Percentiles rank a stretch among this genome's conserved stretches.
Evolutionary conservation across 106 monocot species (phyloP).

Genomic region (Acorus calamus): DNA sequence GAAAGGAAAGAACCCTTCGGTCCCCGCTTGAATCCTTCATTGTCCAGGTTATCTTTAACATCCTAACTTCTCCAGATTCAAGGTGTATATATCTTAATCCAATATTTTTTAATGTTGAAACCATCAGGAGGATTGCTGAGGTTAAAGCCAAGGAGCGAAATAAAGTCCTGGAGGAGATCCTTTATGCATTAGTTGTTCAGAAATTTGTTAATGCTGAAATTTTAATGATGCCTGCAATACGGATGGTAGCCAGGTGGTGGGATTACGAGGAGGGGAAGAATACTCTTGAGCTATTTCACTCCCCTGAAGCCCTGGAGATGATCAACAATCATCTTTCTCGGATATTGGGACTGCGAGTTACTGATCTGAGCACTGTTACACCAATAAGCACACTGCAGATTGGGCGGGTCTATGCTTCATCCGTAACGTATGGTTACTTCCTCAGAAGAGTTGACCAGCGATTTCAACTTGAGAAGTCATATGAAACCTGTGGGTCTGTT

Average conservation of each 20-base stretch:
- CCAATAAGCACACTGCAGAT: conserved; percentile 71
- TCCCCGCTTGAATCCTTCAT: conserved; percentile 47
- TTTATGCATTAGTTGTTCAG: conserved; percentile 74
- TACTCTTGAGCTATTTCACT: conserved; percentile 57
- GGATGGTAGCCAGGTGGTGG: conserved; percentile 2
- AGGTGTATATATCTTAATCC: too few species aligned
- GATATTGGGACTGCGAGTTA: conserved; percentile 51
- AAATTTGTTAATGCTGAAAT: conserved; percentile 84
- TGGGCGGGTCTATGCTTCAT: conserved; percentile 88
- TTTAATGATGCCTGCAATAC: conserved; percentile 47
- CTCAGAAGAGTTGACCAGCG: conserved; percentile 79
- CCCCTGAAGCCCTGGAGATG: conserved; percentile 78
- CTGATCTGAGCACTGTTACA: conserved; percentile 29
- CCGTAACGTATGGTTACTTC: conserved; percentile 91
- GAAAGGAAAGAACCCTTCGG: conserved; percentile 35
- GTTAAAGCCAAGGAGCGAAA: conserved; percentile 82
- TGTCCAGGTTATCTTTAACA: conserved; percentile 39
- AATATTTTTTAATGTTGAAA: background rate
- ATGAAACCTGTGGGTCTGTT: conserved; percentile 55
- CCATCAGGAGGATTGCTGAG: conserved; percentile 73
- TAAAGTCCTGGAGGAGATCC: conserved; percentile 69
- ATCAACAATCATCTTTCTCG: conserved; percentile 68
- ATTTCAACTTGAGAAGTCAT: conserved; percentile 85
- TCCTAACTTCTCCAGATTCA: too few species aligned
- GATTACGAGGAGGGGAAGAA: conserved; percentile 31